phyloP scores from a whole-genome alignment of 208 protist genomes.

The Leishmania gerbilli region DNA sequence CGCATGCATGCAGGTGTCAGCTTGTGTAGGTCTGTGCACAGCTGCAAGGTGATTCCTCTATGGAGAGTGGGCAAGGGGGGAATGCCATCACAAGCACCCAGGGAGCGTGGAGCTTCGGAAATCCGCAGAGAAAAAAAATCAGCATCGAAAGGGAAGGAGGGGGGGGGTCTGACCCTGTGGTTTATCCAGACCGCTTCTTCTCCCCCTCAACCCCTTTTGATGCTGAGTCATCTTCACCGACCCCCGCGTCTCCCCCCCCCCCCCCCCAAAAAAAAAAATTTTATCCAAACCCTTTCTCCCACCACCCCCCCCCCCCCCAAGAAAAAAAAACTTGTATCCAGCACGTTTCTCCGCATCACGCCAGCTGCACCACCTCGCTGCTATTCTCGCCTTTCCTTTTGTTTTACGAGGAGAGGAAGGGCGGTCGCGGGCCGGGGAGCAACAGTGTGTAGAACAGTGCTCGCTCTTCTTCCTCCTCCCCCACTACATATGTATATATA shows the following conservation, averaged over 20 bases:
- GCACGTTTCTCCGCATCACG: not conserved
- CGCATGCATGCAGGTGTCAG: too few species aligned
- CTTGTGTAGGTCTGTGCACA: not conserved
- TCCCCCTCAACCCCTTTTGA: not conserved
- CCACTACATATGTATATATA: not conserved
- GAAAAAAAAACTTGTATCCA: not conserved
- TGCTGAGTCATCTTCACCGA: not conserved
- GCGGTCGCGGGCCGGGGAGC: not conserved
- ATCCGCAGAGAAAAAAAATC: not conserved
- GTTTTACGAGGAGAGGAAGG: not conserved
- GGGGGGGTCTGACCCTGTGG: not conserved
- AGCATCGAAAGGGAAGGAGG: not conserved
- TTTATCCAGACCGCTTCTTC: not conserved
- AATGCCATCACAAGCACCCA: not conserved
- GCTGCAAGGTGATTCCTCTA: not conserved
- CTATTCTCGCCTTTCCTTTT: not conserved
- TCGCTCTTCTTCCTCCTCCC: too few species aligned
- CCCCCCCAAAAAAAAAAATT: too few species aligned
- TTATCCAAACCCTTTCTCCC: too few species aligned
- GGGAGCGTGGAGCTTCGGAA: too few species aligned
- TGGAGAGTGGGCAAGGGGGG: not conserved
- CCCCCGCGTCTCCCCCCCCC: too few species aligned
- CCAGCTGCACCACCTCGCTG: not conserved
- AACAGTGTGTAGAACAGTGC: too few species aligned
- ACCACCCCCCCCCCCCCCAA: too few species aligned